phyloP scores from a whole-genome alignment of 352 stramenopile species.

The Globisporangium emineosum region DNA sequence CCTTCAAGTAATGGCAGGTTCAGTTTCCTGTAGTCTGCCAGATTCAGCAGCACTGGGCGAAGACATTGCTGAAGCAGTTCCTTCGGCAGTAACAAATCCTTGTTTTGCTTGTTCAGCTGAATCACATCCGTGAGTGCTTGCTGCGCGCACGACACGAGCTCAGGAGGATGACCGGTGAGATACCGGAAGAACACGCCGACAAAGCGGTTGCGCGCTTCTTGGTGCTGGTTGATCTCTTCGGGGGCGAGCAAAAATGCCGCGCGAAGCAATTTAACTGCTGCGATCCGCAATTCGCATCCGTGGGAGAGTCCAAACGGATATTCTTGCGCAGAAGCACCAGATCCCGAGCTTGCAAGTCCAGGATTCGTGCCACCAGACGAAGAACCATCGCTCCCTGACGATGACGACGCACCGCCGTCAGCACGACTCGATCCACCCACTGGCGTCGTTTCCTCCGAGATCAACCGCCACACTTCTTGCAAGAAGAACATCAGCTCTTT shows the following conservation, averaged over 20 bases:
- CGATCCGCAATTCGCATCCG: constrained; percentile 78
- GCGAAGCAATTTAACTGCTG: constrained; percentile 84
- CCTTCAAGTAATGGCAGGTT: constrained; percentile 94
- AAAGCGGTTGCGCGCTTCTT: constrained; percentile 83
- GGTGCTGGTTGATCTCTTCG: constrained; percentile 82
- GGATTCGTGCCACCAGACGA: constrained; percentile 8
- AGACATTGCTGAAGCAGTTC: constrained; percentile 96
- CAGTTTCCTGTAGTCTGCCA: constrained; percentile 96
- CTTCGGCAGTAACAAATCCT: constrained; percentile 90
- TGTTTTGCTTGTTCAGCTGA: constrained; percentile 85
- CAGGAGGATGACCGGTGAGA: constrained; percentile 81
- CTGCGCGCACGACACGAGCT: constrained; percentile 80
- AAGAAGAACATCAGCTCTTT: constrained; percentile 86
- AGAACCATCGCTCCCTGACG: constrained; percentile 20
- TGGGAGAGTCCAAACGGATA: constrained; percentile 87
- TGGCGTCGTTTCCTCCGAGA: constrained; percentile 58
- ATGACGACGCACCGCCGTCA: constrained; percentile 24
- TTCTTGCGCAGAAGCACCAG: constrained; percentile 63
- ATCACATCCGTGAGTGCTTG: constrained; percentile 78
- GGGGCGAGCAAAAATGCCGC: constrained; percentile 81
- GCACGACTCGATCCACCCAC: constrained; percentile 22
- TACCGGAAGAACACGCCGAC: constrained; percentile 90
- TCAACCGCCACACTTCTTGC: constrained; percentile 82
- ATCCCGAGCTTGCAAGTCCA: constrained; percentile 21
- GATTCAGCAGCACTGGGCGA: constrained; percentile 93